phyloP scores from a whole-genome alignment of 345 rosid genomes.

The Odontarrhena argentea region DNA sequence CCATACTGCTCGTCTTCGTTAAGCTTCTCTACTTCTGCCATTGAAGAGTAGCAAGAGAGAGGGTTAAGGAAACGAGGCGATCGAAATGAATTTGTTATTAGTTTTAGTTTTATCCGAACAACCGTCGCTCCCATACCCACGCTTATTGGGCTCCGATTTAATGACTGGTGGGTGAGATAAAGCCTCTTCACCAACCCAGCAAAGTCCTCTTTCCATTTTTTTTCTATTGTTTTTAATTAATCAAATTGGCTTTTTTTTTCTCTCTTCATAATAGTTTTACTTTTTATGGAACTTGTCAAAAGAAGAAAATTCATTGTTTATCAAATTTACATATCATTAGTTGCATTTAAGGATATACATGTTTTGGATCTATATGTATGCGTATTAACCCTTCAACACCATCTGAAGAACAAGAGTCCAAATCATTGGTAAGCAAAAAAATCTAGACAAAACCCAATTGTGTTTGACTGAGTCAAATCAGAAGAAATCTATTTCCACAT shows the following conservation, averaged over 20 bases:
- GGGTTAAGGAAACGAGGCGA: constrained; percentile 28
- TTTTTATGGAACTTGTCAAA: too few species aligned
- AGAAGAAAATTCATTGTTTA: neutral
- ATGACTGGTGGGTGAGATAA: constrained; percentile 32
- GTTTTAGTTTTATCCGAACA: constrained; percentile 26
- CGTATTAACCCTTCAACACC: constrained; percentile 14
- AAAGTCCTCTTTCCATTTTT: too few species aligned
- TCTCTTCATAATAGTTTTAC: neutral
- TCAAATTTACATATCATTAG: neutral
- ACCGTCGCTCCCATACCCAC: constrained; percentile 36
- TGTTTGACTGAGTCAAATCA: constrained; percentile 35
- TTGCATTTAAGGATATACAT: neutral
- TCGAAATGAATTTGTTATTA: constrained; percentile 31
- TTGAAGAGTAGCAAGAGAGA: constrained; percentile 35
- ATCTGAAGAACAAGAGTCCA: constrained; percentile 14
- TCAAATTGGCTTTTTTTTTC: neutral
- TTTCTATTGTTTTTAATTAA: too few species aligned
- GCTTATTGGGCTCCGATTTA: constrained; percentile 31
- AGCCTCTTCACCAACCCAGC: constrained; percentile 13
- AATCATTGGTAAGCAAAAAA: constrained; percentile 16
- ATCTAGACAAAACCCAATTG: constrained; percentile 13
- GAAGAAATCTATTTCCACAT: constrained; percentile 81
- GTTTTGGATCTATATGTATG: constrained; percentile 6
- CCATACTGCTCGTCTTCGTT: constrained; percentile 63
- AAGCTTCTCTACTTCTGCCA: constrained; percentile 49